phyloP scores from a whole-genome alignment of 2,329 filamentous ascomycete species.

The Colletotrichum coccodes region DNA sequence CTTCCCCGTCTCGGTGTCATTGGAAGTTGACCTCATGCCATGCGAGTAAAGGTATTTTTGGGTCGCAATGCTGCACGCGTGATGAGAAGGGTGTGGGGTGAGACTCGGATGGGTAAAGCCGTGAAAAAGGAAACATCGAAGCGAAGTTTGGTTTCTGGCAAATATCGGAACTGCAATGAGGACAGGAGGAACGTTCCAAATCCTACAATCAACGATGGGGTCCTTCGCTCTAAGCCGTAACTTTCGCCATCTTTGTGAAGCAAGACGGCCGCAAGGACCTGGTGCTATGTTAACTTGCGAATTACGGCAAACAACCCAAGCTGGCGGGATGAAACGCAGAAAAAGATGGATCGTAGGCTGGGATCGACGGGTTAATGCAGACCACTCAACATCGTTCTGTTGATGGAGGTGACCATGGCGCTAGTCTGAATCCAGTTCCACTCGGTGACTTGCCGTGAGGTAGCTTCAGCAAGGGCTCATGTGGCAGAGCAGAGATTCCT shows the following conservation, averaged over 20 bases:
- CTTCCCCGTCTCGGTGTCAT: not conserved
- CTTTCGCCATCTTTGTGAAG: not conserved
- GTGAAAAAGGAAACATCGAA: conserved; percentile 1
- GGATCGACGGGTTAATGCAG: conserved; percentile 1
- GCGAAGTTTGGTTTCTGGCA: not conserved
- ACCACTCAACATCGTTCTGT: not conserved
- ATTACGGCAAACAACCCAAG: not conserved
- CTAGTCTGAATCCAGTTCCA: not conserved
- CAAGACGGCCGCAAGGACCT: not conserved
- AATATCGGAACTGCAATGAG: not conserved
- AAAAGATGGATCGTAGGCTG: not conserved
- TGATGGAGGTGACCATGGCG: not conserved
- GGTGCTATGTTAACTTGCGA: not conserved
- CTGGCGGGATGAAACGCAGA: not conserved
- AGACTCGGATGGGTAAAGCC: not conserved
- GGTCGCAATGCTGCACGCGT: conserved; percentile 5
- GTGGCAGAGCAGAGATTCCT: conserved; percentile 1
- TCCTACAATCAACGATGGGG: not conserved
- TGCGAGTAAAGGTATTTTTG: not conserved
- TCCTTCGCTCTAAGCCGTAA: not conserved
- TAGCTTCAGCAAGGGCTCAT: conserved; percentile 12
- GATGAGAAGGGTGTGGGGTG: not conserved
- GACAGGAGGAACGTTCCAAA: not conserved
- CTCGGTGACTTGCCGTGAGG: conserved; percentile 12
- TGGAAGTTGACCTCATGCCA: not conserved